phyloP scores from a whole-genome alignment of 305 asterid species.

The Salvia sclarea region DNA sequence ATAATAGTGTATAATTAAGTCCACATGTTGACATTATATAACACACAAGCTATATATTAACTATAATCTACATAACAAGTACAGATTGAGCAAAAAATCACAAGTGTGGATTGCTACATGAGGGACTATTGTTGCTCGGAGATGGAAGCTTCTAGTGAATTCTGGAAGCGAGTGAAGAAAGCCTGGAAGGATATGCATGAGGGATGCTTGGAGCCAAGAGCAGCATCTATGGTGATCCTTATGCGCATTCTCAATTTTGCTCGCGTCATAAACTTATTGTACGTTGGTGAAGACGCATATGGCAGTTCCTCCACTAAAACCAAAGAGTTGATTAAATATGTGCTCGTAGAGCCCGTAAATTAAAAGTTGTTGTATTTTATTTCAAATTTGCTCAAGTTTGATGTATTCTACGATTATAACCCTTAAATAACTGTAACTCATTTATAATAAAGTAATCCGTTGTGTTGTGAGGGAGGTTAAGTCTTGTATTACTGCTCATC shows the following conservation, averaged over 20 bases:
- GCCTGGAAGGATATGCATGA: constrained; percentile 50
- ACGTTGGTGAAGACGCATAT: constrained; percentile 40
- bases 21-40: too few relatives aligned
- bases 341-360: constrained; percentile 38
- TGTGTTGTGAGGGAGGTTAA: too few relatives aligned
- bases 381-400: too few relatives aligned
- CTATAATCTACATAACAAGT: too few relatives aligned
- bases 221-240: constrained; percentile 26
- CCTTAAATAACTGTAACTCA: too few relatives aligned
- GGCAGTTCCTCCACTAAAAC: constrained; percentile 30
- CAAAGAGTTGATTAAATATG: constrained; percentile 20
- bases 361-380: too few relatives aligned
- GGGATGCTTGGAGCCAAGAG: constrained; percentile 30
- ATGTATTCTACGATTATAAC: too few relatives aligned
- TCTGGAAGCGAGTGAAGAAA: constrained; percentile 22
- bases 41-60: too few relatives aligned
- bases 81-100: neutral
- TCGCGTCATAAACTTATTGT: constrained; percentile 28
- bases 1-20: too few relatives aligned
- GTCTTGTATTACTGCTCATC: too few relatives aligned
- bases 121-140: constrained; percentile 31
- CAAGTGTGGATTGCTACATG: constrained; percentile 41
- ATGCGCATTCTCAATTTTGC: constrained; percentile 33
- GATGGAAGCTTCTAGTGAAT: constrained; percentile 29
- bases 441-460: too few relatives aligned